Percentiles rank a stretch among this genome's conserved stretches.
Evolutionary conservation across 106 monocot genomes (phyloP).

Genomic region (Gastrodia elata): DNA sequence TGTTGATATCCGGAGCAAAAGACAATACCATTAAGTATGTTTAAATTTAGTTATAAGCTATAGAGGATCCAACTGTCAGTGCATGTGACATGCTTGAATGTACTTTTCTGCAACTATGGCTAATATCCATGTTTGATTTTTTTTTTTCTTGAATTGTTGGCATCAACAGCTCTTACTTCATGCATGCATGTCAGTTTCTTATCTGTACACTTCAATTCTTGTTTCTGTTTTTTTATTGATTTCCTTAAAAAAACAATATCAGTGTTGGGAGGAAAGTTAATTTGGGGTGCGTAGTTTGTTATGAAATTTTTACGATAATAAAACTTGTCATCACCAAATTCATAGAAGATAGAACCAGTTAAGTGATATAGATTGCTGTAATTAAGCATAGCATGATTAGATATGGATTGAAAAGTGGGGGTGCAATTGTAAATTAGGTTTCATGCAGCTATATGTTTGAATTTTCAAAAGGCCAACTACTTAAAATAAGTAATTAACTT

Average conservation of each 20-base stretch:
- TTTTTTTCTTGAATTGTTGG: neutral
- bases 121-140: neutral
- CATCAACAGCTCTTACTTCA: neutral
- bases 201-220: neutral
- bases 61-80: neutral
- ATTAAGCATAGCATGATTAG: neutral
- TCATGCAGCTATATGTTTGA: too few species aligned
- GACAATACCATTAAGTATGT: constrained; percentile 87
- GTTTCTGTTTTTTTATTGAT: neutral
- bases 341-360: neutral
- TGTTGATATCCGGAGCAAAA: constrained; percentile 90
- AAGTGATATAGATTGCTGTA: neutral
- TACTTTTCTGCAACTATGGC: neutral
- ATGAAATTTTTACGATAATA: neutral
- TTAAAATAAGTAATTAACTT: too few species aligned
- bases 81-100: neutral
- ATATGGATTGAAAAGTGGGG: neutral
- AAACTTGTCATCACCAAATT: neutral
- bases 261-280: neutral
- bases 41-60: neutral
- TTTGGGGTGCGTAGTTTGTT: neutral
- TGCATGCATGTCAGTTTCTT: neutral
- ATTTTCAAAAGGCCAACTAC: too few species aligned
- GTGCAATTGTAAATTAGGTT: neutral
- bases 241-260: neutral